Percentiles rank a stretch among this genome's conserved stretches.
These are phyloP conservation scores for Naganishia sp. DNA, from an alignment of 1,284 basidiomycete genomes.

Conservation along the genomic window DNA sequence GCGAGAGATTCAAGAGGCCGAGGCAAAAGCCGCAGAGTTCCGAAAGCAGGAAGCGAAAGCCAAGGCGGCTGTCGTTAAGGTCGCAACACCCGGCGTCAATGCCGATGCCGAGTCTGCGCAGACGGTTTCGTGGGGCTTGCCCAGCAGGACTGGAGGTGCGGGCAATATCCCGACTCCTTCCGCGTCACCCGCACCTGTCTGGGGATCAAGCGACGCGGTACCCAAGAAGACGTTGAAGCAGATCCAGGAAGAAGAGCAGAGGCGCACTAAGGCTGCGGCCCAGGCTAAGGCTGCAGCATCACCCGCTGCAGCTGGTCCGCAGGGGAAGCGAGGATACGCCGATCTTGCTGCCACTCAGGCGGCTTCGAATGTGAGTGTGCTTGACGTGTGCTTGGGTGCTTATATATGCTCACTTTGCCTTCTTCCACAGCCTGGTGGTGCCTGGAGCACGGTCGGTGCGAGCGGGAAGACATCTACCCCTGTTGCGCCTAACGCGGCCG, in stretches of 20 bases:
- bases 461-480: slow-evolving; percentile 63
- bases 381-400: background rate
- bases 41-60: slow-evolving; percentile 64
- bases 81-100: slow-evolving; percentile 46
- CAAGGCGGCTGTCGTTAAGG: slow-evolving; percentile 56
- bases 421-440: slow-evolving; percentile 56
- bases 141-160: slow-evolving; percentile 40
- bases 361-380: slow-evolving; percentile 60
- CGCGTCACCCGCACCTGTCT: slow-evolving; percentile 49
- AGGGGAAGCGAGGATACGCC: slow-evolving; percentile 68
- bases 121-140: slow-evolving; percentile 56
- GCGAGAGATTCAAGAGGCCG: slow-evolving; percentile 93
- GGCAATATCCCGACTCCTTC: slow-evolving; percentile 39
- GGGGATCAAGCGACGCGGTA: slow-evolving; percentile 44
- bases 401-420: background rate
- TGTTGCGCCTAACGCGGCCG: slow-evolving; percentile 36
- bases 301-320: slow-evolving; percentile 40
- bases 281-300: slow-evolving; percentile 52
- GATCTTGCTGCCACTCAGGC: slow-evolving; percentile 75
- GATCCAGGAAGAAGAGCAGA: slow-evolving; percentile 96
- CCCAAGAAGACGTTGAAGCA: slow-evolving; percentile 96
- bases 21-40: slow-evolving; percentile 75
- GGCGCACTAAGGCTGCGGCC: slow-evolving; percentile 60
- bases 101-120: slow-evolving; percentile 42
- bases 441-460: slow-evolving; percentile 83